Evolutionary conservation across 805 yeast species (phyloP), one percentile per base, ranked within the genome.

Genomic region (Pichia kluyveri): DNA sequence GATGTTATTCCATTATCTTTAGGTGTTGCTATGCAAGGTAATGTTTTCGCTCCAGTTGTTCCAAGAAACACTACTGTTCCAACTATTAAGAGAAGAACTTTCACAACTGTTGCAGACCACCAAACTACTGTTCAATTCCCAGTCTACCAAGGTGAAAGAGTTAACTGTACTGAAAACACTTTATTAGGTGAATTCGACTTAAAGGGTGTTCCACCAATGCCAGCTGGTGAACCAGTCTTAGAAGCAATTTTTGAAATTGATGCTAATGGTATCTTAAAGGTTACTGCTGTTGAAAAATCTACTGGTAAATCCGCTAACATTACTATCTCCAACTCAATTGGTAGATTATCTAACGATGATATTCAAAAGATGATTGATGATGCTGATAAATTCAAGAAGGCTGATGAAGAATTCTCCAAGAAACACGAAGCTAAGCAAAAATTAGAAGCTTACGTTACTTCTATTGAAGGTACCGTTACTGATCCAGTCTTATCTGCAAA

Each of bases 1-100:
- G 98, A 90, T 78, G 98, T 91, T 64, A 90, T 90, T 68, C 99
- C 99, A 71, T 83, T 91, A 70, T 90, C 98, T 60, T 81, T 91
- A 69, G 99, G 99, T 87, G 96, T 91, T 73, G 98, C 96, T 77
- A 93, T 93, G 86, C 93, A 90, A 77, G 99, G 99, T 77, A 95
- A 93, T 75, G 91, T 93, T 69, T 90, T 91, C 78, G 96, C 97
- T 68, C 93, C 95, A 67, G 96, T 93, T 71, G 95, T 93, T 62
- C 96, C 96, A 77, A 89, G 99, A 81, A 93, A 93, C 86, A 86
- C 98, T 63, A 91, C 98, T 66, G 96, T 91, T 63, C 99, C 99
- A 75, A 91, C 98, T 73, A 86, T 89, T 76, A 91, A 91, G 86
- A 85, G 96, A 70, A 89, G 96, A 80, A 91, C 96, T 62, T 91